Conservation (phyloP, 2,329 filamentous ascomycete genomes). For the Fonsecaea nubica region DNA sequence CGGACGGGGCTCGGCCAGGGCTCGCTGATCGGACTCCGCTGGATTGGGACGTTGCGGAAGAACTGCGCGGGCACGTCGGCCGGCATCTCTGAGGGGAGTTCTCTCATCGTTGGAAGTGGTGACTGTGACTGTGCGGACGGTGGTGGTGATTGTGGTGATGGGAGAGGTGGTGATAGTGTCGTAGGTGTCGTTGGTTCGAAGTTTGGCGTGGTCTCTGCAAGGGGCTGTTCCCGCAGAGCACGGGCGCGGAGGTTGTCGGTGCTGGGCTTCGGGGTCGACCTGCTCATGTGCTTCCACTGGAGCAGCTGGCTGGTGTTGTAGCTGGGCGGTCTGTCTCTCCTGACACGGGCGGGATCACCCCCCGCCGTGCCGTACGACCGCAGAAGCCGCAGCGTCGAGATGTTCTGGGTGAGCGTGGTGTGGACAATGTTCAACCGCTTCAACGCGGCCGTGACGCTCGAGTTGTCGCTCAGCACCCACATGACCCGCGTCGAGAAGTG, state of each 20-base stretch:
- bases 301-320: constrained; percentile 6
- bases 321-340: not conserved
- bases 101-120: not conserved
- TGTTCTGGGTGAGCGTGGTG: constrained; percentile 11
- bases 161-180: not conserved
- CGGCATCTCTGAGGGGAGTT: not conserved
- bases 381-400: constrained; percentile 11
- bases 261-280: not conserved
- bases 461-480: constrained; percentile 15
- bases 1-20: not conserved
- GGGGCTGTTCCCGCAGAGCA: not conserved
- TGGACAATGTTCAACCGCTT: constrained; percentile 13
- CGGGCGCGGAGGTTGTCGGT: not conserved
- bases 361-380: not conserved
- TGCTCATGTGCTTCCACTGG: constrained; percentile 12
- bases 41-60: not conserved
- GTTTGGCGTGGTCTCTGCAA: not conserved
- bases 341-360: not conserved
- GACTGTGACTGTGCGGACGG: too few relatives aligned
- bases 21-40: not conserved
- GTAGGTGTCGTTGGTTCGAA: not conserved
- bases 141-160: too few relatives aligned
- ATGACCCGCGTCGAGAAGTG: constrained; percentile 7
- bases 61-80: not conserved
- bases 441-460: constrained; percentile 7